These are phyloP conservation scores for Monosporascus sp. DNA, from an alignment of 2,329 filamentous ascomycete genomes.

Conservation along the genomic window DNA sequence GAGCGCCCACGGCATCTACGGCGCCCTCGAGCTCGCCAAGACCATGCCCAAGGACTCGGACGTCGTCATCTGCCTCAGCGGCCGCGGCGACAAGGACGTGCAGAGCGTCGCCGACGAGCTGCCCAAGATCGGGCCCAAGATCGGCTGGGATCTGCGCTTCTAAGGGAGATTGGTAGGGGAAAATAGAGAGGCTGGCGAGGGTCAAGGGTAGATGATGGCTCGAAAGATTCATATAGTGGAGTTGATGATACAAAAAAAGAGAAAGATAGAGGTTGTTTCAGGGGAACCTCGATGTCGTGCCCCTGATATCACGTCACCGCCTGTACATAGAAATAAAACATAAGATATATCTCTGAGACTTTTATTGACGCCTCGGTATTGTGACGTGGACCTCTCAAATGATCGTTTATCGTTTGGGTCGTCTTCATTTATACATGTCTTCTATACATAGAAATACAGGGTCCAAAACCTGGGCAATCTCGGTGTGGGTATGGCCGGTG, in stretches of 20 bases:
- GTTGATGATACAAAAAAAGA: no score
- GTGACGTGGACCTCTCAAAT: not conserved
- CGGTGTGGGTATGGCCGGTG: no score
- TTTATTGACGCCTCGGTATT: not conserved
- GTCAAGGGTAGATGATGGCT: no score
- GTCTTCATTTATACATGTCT: no score
- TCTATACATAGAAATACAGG: no score
- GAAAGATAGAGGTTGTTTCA: no score
- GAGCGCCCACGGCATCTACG: slow-evolving; percentile 87
- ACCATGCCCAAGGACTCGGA: slow-evolving; percentile 85
- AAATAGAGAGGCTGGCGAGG: no score
- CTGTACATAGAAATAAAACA: slow-evolving; percentile 8
- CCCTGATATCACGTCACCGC: not conserved
- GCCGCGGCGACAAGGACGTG: slow-evolving; percentile 95
- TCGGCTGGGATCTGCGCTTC: slow-evolving; percentile 68
- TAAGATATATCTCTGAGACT: not conserved
- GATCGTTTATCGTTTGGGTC: no score
- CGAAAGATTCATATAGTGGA: no score
- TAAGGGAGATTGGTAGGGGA: slow-evolving; percentile 27
- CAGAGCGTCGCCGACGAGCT: slow-evolving; percentile 96
- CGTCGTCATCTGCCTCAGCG: slow-evolving; percentile 88
- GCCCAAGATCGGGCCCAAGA: slow-evolving; percentile 80
- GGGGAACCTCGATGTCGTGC: no score
- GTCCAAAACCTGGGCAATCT: no score
- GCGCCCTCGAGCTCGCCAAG: slow-evolving; percentile 86